These are phyloP conservation scores for Pichia pseudocactophila DNA, from an alignment of 805 yeast species.

Conservation along the genomic window DNA sequence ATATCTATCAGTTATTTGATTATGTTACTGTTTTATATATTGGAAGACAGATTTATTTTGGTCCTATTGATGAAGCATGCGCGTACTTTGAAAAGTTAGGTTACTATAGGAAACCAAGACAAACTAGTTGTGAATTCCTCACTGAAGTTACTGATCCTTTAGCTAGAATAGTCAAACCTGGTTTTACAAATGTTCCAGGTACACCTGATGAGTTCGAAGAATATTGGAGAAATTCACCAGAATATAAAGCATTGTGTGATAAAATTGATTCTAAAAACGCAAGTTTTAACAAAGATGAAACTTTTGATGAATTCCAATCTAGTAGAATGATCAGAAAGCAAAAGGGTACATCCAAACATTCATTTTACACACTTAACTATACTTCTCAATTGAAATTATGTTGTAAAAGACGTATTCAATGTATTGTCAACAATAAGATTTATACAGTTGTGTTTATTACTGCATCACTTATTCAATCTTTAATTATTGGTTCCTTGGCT, in stretches of 20 bases:
- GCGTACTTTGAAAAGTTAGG: slow-evolving; percentile 53
- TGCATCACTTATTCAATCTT: slow-evolving; percentile 48
- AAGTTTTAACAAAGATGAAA: slow-evolving; percentile 24
- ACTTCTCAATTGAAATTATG: slow-evolving; percentile 43
- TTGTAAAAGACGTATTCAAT: slow-evolving; percentile 43
- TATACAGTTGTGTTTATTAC: slow-evolving; percentile 40
- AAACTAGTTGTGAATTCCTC: slow-evolving; percentile 60
- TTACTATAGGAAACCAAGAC: slow-evolving; percentile 50
- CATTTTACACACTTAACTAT: slow-evolving; percentile 33
- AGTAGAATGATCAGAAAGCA: slow-evolving; percentile 28
- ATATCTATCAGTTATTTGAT: slow-evolving; percentile 52
- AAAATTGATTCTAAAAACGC: slow-evolving; percentile 30
- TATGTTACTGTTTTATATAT: slow-evolving; percentile 50
- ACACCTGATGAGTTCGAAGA: slow-evolving; percentile 49
- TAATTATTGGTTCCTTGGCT: slow-evolving; percentile 53
- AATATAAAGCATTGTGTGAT: slow-evolving; percentile 32
- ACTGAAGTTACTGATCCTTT: slow-evolving; percentile 61
- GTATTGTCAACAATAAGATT: slow-evolving; percentile 48
- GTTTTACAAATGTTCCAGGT: slow-evolving; percentile 45
- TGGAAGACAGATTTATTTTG: slow-evolving; percentile 56
- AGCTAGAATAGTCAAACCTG: slow-evolving; percentile 41
- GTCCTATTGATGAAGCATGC: slow-evolving; percentile 44
- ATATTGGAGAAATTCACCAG: slow-evolving; percentile 52
- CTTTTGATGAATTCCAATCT: slow-evolving; percentile 24
- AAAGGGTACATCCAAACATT: slow-evolving; percentile 32